Conservation (phyloP, 345 rosid species). For the Triadica sebifera region DNA sequence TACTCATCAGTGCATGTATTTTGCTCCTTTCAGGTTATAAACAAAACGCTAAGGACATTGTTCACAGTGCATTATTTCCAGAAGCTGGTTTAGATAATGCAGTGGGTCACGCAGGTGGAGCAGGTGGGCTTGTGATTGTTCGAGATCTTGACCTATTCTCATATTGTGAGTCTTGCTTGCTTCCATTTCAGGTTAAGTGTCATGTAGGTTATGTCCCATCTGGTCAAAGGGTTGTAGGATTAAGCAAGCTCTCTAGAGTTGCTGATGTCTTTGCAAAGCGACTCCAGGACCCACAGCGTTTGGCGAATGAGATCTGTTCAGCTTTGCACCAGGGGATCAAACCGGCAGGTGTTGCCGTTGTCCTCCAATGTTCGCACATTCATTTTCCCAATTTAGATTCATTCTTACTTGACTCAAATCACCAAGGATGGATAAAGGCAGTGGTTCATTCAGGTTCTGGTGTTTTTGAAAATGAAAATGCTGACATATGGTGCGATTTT, state of each 20-base stretch:
- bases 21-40: slow-evolving; percentile 58
- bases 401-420: slow-evolving; percentile 42
- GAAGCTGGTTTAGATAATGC: slow-evolving; percentile 73
- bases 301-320: slow-evolving; percentile 70
- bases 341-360: slow-evolving; percentile 83
- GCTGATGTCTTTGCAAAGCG: slow-evolving; percentile 82
- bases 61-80: slow-evolving; percentile 87
- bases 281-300: slow-evolving; percentile 81
- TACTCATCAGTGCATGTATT: slow-evolving; percentile 5
- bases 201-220: slow-evolving; percentile 90
- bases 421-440: slow-evolving; percentile 53
- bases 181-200: slow-evolving; percentile 82
- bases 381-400: slow-evolving; percentile 62
- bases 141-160: slow-evolving; percentile 86
- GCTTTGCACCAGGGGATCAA: slow-evolving; percentile 75
- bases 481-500: slow-evolving; percentile 70
- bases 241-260: slow-evolving; percentile 92
- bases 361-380: slow-evolving; percentile 80
- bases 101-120: slow-evolving; percentile 84
- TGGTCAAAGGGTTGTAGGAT: slow-evolving; percentile 70
- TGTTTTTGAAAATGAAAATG: slow-evolving; percentile 57
- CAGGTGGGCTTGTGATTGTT: slow-evolving; percentile 84
- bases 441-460: slow-evolving; percentile 71
- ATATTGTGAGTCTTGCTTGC: slow-evolving; percentile 87
- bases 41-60: slow-evolving; percentile 64